Evolutionary conservation across 1,284 basidiomycete genomes (phyloP), one percentile per base, ranked within the genome.

Genomic region (Entoloma clypeatum): DNA sequence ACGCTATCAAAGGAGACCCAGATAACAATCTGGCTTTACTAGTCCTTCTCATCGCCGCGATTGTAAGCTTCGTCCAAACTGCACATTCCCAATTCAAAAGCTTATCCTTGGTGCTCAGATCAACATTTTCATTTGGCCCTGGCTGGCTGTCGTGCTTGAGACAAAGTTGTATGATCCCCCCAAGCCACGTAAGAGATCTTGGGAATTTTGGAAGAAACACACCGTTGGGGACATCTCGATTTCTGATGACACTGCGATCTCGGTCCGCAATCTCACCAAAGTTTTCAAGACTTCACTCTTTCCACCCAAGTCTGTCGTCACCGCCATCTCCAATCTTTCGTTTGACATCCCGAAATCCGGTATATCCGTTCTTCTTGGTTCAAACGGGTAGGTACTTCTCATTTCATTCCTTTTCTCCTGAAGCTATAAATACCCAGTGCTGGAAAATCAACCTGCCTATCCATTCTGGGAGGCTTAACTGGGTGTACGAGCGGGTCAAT

Each of bases 391-490:
- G 28, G 34, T 45, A 9, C n/a, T 34, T 32, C 5, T 7, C 22
- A 14, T 19, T 33, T 14, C 7, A 13, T 13, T 31, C 22, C 23
- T 16, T 19, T 22, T 14, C 18, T 18, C 13, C 26, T 30, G n/a
- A 32, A 22, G 23, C 11, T 18, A 25, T 21, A 21, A 16, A 13
- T 39, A 89, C 61, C 85, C 82, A 87, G 86, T 4, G 84, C 84
- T 2, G 87, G 86, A n/a, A 90, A 90, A 61, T 86, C 82, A 0
- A 90, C 86, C 0, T 68, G 75, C 0, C 67, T 90, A 16, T 79
- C 78, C 4, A 75, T 87, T 39, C 64, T 91, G 7, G 81, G 74
- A 2, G 76, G 79, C 1, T 68, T 88, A 2, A 62, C 78, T 8
- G 73, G 75, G 3, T 72, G 70, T 19, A 79, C 77, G 1, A 65